phyloP scores from a whole-genome alignment of 257 asterid genomes.

The Fraxinus quadrangulata region DNA sequence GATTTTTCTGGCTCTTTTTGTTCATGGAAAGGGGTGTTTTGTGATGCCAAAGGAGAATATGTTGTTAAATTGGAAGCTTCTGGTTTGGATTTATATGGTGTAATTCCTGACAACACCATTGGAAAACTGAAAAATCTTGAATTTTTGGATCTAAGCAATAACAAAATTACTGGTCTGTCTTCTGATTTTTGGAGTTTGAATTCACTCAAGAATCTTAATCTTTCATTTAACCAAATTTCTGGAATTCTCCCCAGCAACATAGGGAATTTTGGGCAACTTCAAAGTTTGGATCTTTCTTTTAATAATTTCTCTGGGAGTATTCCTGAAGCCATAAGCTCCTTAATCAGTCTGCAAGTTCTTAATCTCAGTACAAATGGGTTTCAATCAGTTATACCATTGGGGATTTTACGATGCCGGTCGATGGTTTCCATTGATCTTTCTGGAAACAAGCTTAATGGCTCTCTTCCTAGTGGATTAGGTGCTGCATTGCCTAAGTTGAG shows the following conservation, averaged over 20 bases:
- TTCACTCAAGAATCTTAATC: constrained; percentile 59
- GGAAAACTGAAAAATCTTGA: constrained; percentile 72
- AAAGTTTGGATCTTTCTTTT: constrained; percentile 70
- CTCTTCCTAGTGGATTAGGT: constrained; percentile 65
- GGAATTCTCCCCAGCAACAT: constrained; percentile 71
- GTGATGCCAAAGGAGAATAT: constrained; percentile 59
- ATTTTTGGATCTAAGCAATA: constrained; percentile 79
- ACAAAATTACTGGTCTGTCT: constrained; percentile 66
- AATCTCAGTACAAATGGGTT: constrained; percentile 65
- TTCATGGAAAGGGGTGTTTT: constrained; percentile 72
- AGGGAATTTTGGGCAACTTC: constrained; percentile 75
- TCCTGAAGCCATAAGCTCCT: constrained; percentile 82
- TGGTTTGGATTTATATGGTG: constrained; percentile 74
- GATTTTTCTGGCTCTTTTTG: constrained; percentile 67
- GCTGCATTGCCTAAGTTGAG: constrained; percentile 58
- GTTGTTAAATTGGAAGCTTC: constrained; percentile 55
- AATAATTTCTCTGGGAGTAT: constrained; percentile 65
- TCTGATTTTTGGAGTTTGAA: constrained; percentile 96
- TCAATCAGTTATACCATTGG: constrained; percentile 57
- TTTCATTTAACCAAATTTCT: constrained; percentile 62
- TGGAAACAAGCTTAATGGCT: constrained; percentile 54
- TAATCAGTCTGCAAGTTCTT: constrained; percentile 48
- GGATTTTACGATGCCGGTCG: constrained; percentile 56
- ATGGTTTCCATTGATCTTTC: constrained; percentile 69
- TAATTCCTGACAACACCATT: constrained; percentile 76